phyloP scores from a whole-genome alignment of 2,329 filamentous ascomycete species.

The Trichoderma gracile region DNA sequence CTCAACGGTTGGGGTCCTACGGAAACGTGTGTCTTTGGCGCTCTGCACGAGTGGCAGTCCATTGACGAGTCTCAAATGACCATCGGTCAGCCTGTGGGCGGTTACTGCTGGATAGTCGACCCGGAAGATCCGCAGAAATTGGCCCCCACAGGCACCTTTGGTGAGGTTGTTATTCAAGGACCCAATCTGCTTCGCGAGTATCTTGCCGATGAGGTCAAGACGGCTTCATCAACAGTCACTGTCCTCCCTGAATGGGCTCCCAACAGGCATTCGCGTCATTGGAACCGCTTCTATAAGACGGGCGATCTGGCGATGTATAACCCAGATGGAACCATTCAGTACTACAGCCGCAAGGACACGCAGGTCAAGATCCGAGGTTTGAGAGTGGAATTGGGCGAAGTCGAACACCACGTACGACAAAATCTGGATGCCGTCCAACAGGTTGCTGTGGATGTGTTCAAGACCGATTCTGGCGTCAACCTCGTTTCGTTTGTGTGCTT shows the following conservation, averaged over 20 bases:
- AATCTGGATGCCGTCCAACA: conserved; percentile 10
- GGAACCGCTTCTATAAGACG: conserved; percentile 18
- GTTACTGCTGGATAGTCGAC: conserved; percentile 26
- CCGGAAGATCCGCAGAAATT: conserved; percentile 11
- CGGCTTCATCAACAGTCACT: conserved; percentile 8
- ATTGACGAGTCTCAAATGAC: conserved; percentile 19
- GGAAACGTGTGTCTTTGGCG: conserved; percentile 24
- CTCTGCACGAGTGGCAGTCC: conserved; percentile 22
- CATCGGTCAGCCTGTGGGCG: conserved; percentile 20
- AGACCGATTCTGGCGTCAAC: conserved; percentile 18
- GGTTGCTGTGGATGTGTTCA: conserved; percentile 20
- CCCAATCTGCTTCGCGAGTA: conserved; percentile 24
- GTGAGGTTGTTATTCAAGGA: conserved; percentile 24
- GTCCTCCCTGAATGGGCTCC: conserved; percentile 20
- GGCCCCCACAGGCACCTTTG: conserved; percentile 18
- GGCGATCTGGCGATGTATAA: conserved; percentile 23
- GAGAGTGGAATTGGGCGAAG: conserved; percentile 24
- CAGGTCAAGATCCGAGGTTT: conserved; percentile 26
- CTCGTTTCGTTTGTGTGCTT: conserved; percentile 22
- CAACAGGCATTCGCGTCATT: not conserved
- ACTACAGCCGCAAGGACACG: conserved; percentile 23
- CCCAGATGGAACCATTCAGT: conserved; percentile 21
- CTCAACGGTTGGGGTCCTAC: conserved; percentile 24
- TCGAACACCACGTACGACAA: conserved; percentile 18
- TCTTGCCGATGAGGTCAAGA: conserved; percentile 12